phyloP scores from a whole-genome alignment of 163 green algal genomes.

The Volvox carteri region DNA sequence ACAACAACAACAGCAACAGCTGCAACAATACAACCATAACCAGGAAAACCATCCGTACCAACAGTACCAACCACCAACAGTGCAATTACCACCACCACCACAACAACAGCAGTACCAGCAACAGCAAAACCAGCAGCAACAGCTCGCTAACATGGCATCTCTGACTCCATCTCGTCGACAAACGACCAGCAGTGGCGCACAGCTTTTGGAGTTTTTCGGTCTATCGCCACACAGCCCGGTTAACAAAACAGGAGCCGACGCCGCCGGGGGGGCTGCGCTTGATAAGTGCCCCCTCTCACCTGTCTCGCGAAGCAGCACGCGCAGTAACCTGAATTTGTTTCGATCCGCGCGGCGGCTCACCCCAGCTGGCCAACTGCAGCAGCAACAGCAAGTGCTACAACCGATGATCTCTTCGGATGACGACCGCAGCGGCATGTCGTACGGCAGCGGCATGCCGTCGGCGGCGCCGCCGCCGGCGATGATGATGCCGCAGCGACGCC shows the following conservation, averaged over 20 bases:
- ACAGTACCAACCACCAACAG: too few species aligned
- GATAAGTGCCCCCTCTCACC: neutral
- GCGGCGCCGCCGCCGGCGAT: neutral
- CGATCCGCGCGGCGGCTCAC: conserved; percentile 6
- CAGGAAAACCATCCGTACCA: neutral
- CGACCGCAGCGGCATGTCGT: neutral
- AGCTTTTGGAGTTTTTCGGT: neutral
- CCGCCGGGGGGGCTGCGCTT: too few species aligned
- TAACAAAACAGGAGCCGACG: neutral
- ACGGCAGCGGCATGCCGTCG: neutral
- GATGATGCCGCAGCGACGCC: neutral
- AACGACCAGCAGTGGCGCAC: neutral
- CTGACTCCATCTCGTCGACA: neutral
- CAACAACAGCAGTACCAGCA: neutral
- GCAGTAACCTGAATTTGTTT: conserved; percentile 7
- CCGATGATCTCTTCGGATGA: neutral
- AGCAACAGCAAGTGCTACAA: neutral
- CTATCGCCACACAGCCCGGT: neutral
- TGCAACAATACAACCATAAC: neutral
- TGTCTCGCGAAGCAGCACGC: neutral
- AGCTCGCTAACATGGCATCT: too few species aligned
- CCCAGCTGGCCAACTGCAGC: neutral
- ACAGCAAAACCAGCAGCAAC: neutral
- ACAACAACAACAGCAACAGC: neutral
- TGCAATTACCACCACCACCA: too few species aligned